These are phyloP conservation scores for Citrus maxima DNA, from an alignment of 345 rosid species.

Conservation along the genomic window DNA sequence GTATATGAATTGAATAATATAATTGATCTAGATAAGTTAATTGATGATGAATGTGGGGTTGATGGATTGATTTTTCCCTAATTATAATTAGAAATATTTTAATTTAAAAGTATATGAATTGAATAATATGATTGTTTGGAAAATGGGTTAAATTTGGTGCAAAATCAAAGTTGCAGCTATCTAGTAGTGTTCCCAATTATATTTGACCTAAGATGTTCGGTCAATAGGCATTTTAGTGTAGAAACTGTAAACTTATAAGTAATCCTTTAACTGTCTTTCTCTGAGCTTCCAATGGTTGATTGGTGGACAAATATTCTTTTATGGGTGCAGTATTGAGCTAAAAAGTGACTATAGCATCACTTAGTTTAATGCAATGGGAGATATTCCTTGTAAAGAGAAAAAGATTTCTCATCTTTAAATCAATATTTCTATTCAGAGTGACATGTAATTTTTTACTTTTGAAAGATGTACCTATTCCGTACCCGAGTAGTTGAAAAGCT, in stretches of 20 bases:
- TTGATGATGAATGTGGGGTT: background rate
- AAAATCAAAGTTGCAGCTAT: background rate
- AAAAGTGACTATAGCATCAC: background rate
- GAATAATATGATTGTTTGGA: background rate
- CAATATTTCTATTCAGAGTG: background rate
- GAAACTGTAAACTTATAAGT: background rate
- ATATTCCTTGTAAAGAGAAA: background rate
- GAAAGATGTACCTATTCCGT: background rate
- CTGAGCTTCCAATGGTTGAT: background rate
- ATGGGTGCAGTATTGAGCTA: background rate
- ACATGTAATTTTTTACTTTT: background rate
- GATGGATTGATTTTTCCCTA: background rate
- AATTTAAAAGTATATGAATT: too few relatives aligned
- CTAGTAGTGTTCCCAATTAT: background rate
- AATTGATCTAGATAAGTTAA: background rate
- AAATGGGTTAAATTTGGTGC: background rate
- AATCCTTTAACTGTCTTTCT: background rate
- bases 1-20: background rate
- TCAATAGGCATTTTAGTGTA: background rate
- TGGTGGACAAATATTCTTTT: background rate
- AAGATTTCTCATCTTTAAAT: background rate
- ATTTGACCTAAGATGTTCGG: background rate
- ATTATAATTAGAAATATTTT: background rate
- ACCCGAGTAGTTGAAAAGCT: background rate
- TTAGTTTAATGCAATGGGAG: background rate